These are phyloP conservation scores for Candida palmyrensis DNA, from an alignment of 805 yeast genomes.

Conservation along the genomic window DNA sequence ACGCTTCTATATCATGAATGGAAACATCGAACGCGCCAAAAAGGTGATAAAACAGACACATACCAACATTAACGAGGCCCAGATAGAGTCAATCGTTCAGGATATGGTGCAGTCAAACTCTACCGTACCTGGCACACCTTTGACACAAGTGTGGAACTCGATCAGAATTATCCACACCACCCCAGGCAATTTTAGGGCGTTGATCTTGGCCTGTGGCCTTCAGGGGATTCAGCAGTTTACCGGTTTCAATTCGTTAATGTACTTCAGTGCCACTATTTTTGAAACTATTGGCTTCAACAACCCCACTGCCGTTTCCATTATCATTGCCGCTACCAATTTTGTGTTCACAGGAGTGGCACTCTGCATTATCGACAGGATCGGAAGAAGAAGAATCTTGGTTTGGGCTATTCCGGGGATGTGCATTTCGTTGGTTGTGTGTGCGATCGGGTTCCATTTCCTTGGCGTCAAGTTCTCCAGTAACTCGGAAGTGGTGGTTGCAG, in stretches of 20 bases:
- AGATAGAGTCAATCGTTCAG: conserved; percentile 60
- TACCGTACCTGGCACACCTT: conserved; percentile 36
- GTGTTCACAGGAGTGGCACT: conserved; percentile 83
- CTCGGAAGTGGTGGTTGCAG: conserved; percentile 31
- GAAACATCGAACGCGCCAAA: conserved; percentile 59
- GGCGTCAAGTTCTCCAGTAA: conserved; percentile 52
- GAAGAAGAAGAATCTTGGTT: conserved; percentile 78
- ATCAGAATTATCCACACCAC: conserved; percentile 57
- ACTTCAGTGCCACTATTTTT: conserved; percentile 89
- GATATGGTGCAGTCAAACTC: conserved; percentile 53
- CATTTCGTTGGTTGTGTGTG: conserved; percentile 67
- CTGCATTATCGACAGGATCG: conserved; percentile 79
- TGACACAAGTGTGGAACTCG: conserved; percentile 53
- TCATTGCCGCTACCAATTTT: conserved; percentile 92
- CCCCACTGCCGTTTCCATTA: conserved; percentile 91
- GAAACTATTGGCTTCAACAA: conserved; percentile 84
- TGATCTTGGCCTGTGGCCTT: conserved; percentile 84
- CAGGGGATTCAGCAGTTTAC: conserved; percentile 97
- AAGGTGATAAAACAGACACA: conserved; percentile 62
- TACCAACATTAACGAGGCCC: conserved; percentile 54
- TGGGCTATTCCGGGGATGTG: conserved; percentile 86
- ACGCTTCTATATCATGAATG: conserved; percentile 74
- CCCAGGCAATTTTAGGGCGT: conserved; percentile 83
- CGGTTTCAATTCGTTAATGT: conserved; percentile 95
- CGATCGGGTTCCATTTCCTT: conserved; percentile 87